Evolutionary conservation across 106 monocot genomes (phyloP).

Genomic region (Allium cepa): DNA sequence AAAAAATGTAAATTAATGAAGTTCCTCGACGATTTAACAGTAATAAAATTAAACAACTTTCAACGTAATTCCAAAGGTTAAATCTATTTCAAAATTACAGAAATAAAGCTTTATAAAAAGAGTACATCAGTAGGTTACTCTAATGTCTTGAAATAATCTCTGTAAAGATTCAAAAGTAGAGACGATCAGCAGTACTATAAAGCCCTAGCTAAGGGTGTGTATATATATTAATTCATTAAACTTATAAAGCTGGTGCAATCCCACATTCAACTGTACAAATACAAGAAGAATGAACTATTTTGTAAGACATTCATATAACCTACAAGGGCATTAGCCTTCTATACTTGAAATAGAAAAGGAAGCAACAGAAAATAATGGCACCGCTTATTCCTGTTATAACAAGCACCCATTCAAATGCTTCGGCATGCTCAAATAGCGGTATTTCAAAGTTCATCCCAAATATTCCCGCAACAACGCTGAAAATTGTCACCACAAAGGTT

Average conservation of each 20-base stretch:
- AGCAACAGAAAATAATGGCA: constrained; percentile 55
- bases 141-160: no score
- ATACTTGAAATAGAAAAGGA: constrained; percentile 79
- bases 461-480: constrained; percentile 68
- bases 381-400: constrained; percentile 53
- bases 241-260: not conserved
- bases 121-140: no score
- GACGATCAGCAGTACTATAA: no score
- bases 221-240: no score
- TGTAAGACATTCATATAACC: constrained; percentile 2
- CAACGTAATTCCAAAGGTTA: no score
- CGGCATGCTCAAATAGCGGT: constrained; percentile 44
- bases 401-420: constrained; percentile 75
- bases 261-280: not conserved
- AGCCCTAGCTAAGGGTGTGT: no score
- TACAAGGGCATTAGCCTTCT: constrained; percentile 78
- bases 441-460: constrained; percentile 89
- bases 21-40: no score
- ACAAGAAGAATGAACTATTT: not conserved
- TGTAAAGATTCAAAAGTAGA: no score
- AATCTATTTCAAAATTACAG: no score
- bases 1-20: no score
- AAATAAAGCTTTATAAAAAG: no score
- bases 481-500: constrained; percentile 78
- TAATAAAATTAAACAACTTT: no score